These are phyloP conservation scores for Xylaria intraflava DNA, from an alignment of 495 filamentous ascomycete genomes.

Conservation along the genomic window DNA sequence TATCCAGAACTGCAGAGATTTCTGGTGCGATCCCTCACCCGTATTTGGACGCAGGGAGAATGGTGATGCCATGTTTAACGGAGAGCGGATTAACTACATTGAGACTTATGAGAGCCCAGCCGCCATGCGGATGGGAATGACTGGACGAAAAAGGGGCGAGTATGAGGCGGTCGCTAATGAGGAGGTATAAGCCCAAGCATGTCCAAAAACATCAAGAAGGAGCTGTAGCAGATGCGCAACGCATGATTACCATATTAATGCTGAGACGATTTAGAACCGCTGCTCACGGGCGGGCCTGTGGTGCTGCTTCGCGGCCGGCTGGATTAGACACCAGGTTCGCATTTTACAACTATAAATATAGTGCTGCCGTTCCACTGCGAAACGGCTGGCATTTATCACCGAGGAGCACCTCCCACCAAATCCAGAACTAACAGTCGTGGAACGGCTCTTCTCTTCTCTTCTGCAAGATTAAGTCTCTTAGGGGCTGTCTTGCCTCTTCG, in stretches of 20 bases:
- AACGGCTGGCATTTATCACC: too few relatives aligned
- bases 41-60: slow-evolving; percentile 67
- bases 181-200: slow-evolving; percentile 25
- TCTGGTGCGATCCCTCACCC: slow-evolving; percentile 87
- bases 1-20: slow-evolving; percentile 85
- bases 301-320: not conserved
- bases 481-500: too few relatives aligned
- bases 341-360: too few relatives aligned
- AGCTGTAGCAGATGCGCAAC: not conserved
- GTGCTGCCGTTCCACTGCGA: too few relatives aligned
- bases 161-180: slow-evolving; percentile 42
- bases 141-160: slow-evolving; percentile 28
- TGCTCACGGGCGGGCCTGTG: not conserved
- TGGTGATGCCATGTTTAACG: slow-evolving; percentile 69
- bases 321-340: not conserved
- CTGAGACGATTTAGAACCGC: not conserved
- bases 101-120: slow-evolving; percentile 79
- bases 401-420: too few relatives aligned
- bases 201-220: not conserved
- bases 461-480: too few relatives aligned
- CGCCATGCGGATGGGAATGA: slow-evolving; percentile 43
- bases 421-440: too few relatives aligned
- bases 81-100: slow-evolving; percentile 76
- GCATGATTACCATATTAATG: slow-evolving; percentile 2
- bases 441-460: too few relatives aligned